Percentiles rank a stretch among this genome's conserved stretches.
These are phyloP conservation scores for Neurospora hispaniola DNA, from an alignment of 495 filamentous ascomycete genomes.

Conservation along the genomic window DNA sequence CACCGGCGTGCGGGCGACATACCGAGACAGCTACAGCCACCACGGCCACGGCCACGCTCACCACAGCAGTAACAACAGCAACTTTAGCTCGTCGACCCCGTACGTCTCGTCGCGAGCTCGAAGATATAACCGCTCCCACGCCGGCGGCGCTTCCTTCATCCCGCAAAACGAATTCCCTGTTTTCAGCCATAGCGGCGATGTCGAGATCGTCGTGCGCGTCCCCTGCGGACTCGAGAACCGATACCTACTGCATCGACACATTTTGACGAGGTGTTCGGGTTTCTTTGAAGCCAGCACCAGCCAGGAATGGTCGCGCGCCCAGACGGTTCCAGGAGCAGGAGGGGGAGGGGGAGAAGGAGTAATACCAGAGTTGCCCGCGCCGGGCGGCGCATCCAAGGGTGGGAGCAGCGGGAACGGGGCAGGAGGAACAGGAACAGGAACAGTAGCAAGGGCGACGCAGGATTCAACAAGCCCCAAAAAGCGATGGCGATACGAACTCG, in stretches of 20 bases:
- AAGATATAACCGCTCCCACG: conserved; percentile 69
- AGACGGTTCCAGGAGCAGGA: conserved; percentile 9
- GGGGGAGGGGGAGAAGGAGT: too few relatives aligned
- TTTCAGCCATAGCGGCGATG: conserved; percentile 82
- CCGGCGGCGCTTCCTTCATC: conserved; percentile 59
- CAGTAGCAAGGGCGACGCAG: conserved; percentile 14
- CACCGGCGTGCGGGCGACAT: conserved; percentile 16
- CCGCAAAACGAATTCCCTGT: conserved; percentile 85
- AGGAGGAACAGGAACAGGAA: conserved; percentile 9
- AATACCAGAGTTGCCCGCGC: conserved; percentile 20
- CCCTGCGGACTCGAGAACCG: conserved; percentile 63
- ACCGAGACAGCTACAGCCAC: conserved; percentile 18
- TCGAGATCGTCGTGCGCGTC: conserved; percentile 68
- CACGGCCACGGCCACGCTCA: conserved; percentile 25
- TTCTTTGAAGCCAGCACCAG: conserved; percentile 88
- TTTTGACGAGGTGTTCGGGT: conserved; percentile 76
- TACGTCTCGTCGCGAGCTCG: conserved; percentile 53
- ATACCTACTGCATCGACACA: conserved; percentile 77
- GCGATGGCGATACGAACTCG: conserved; percentile 79
- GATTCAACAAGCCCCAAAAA: conserved; percentile 26
- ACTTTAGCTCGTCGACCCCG: conserved; percentile 32
- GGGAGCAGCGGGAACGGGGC: conserved; percentile 33
- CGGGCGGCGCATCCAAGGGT: conserved; percentile 41
- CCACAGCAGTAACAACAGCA: conserved; percentile 16
- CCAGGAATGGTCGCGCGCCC: conserved; percentile 67